A percentile compares a stretch with the other conserved stretches of the same genome.
phyloP scores from a whole-genome alignment of 2,329 filamentous ascomycete genomes.

The Arachnopeziza araneosa region DNA sequence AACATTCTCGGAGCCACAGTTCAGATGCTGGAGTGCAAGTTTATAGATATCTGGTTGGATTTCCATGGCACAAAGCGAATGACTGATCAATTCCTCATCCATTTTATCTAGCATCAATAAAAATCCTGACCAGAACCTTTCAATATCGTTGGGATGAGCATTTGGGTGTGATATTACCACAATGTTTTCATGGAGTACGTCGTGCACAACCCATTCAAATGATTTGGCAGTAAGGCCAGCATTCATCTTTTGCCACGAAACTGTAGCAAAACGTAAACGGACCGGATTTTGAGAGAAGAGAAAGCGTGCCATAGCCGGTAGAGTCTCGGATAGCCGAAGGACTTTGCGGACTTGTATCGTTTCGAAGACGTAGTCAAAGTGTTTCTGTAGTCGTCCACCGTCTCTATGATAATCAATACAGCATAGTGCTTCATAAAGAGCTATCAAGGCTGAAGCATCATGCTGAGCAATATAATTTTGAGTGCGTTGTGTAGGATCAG shows the following conservation, averaged over 20 bases:
- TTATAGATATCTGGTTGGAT: conserved; percentile 67
- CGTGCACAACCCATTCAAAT: conserved; percentile 83
- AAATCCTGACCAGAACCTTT: conserved; percentile 75
- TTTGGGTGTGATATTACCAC: conserved; percentile 51
- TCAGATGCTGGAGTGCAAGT: conserved; percentile 51
- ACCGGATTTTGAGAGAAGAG: conserved; percentile 67
- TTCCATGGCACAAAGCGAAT: conserved; percentile 74
- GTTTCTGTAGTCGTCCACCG: conserved; percentile 20
- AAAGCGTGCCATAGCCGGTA: conserved; percentile 81
- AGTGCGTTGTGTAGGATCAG: conserved; percentile 21
- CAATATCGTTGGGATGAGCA: conserved; percentile 47
- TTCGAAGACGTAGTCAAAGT: conserved; percentile 77
- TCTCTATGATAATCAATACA: conserved; percentile 69
- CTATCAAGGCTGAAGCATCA: conserved; percentile 60
- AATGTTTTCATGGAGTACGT: conserved; percentile 64
- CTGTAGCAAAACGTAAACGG: conserved; percentile 59
- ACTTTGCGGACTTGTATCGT: conserved; percentile 72
- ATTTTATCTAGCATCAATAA: conserved; percentile 68
- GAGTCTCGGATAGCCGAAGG: conserved; percentile 68
- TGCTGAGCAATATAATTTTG: conserved; percentile 29
- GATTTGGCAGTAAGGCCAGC: conserved; percentile 62
- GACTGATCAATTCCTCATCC: conserved; percentile 67
- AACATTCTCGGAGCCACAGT: conserved; percentile 46
- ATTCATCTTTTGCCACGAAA: conserved; percentile 62
- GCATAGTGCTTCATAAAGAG: conserved; percentile 83